Conservation (phyloP, 2,329 filamentous ascomycete species). For the Colletotrichum tanaceti region DNA sequence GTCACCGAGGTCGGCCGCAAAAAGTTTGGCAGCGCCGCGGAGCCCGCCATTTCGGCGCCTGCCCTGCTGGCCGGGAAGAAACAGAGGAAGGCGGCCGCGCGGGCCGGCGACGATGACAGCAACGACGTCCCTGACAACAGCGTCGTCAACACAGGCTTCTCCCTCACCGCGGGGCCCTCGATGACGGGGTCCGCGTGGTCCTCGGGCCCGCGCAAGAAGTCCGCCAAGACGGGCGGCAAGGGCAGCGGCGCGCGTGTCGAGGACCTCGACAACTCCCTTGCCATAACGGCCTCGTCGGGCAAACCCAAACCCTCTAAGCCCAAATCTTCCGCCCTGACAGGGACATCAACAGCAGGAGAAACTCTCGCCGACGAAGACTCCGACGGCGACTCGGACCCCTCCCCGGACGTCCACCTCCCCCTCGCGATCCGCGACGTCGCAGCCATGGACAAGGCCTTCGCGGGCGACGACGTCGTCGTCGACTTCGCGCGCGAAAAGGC, state of each 20-base stretch:
- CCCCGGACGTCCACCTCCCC: constrained; percentile 62
- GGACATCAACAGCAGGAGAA: background rate
- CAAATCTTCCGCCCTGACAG: constrained; percentile 42
- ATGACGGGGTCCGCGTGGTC: constrained; percentile 57
- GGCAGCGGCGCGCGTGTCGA: constrained; percentile 44
- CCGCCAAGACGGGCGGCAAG: constrained; percentile 27
- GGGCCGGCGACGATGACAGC: constrained; percentile 46
- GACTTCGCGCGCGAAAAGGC: constrained; percentile 87
- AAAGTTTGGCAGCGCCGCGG: constrained; percentile 68
- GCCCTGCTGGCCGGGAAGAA: constrained; percentile 43
- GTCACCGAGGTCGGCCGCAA: constrained; percentile 74
- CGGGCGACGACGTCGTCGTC: constrained; percentile 83
- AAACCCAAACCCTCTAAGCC: constrained; percentile 43
- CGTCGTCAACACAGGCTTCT: constrained; percentile 43
- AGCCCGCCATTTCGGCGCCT: constrained; percentile 48
- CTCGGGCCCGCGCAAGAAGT: constrained; percentile 52
- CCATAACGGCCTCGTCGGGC: constrained; percentile 47
- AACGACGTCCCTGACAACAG: constrained; percentile 43
- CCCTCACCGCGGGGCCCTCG: constrained; percentile 43
- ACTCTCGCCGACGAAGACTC: constrained; percentile 47
- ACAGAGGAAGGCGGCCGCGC: constrained; percentile 49
- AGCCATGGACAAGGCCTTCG: constrained; percentile 86
- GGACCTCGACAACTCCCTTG: constrained; percentile 55
- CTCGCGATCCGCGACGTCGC: constrained; percentile 71
- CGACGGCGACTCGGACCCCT: constrained; percentile 52